phyloP scores from a whole-genome alignment of 1,139 yeast species.

The Protomyces pachydermus region DNA sequence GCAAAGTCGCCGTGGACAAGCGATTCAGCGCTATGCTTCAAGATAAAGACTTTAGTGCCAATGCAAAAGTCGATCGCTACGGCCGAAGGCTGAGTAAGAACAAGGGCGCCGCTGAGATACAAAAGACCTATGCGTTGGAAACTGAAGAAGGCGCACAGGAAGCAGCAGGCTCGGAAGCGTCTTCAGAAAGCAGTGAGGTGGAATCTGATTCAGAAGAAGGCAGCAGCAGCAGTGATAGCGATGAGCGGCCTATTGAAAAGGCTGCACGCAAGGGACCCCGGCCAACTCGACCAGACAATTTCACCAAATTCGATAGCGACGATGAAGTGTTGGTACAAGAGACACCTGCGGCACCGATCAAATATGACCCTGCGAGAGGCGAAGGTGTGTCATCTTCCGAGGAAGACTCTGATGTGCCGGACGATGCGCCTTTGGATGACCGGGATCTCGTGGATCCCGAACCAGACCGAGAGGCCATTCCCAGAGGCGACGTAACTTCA shows the following conservation, averaged over 20 bases:
- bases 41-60: constrained; percentile 59
- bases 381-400: constrained; percentile 49
- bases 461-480: constrained; percentile 58
- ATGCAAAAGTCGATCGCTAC: constrained; percentile 71
- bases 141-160: constrained; percentile 37
- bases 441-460: constrained; percentile 49
- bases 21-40: constrained; percentile 63
- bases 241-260: background rate
- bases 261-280: background rate
- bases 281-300: background rate
- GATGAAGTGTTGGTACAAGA: constrained; percentile 35
- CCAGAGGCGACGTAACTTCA: constrained; percentile 77
- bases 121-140: constrained; percentile 57
- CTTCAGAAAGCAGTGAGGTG: constrained; percentile 35
- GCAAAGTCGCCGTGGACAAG: constrained; percentile 76
- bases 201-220: constrained; percentile 36
- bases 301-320: constrained; percentile 13
- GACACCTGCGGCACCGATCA: constrained; percentile 33
- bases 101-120: constrained; percentile 49
- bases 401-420: constrained; percentile 41
- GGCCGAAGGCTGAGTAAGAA: constrained; percentile 63
- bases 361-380: constrained; percentile 68
- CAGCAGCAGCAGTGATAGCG: constrained; percentile 19
- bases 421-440: constrained; percentile 42
- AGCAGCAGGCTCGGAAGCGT: constrained; percentile 34